Conservation (phyloP, 108 stramenopile species). For the Ochromonas danica region DNA sequence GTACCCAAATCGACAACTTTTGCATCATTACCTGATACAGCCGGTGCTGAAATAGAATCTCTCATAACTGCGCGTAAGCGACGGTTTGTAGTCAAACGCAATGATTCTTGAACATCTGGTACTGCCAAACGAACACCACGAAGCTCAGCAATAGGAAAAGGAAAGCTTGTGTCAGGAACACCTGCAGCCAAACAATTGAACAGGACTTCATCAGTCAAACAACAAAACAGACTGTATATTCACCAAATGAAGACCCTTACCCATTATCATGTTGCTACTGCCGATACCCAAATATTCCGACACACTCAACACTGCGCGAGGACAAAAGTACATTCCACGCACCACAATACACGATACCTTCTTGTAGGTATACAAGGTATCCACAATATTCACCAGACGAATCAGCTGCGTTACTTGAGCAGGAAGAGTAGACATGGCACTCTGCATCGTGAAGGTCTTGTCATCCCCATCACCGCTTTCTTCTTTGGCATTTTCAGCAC, state of each 20-base stretch:
- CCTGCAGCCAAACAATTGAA: background rate
- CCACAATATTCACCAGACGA: conserved; percentile 1
- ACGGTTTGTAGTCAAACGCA: background rate
- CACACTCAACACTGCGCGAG: background rate
- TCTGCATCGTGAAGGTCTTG: background rate
- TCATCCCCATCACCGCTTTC: too few relatives aligned
- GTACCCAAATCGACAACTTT: too few relatives aligned
- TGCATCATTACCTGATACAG: too few relatives aligned
- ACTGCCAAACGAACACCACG: background rate
- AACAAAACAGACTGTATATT: background rate
- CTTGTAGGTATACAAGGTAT: background rate
- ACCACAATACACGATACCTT: background rate
- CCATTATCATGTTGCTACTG: background rate
- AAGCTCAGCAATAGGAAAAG: conserved; percentile 1
- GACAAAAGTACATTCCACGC: background rate
- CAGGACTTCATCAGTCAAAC: background rate
- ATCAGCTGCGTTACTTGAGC: background rate
- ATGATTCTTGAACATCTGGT: conserved; percentile 1
- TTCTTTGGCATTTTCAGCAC: background rate
- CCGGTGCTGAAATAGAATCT: too few relatives aligned
- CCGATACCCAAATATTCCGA: background rate
- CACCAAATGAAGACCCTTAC: background rate
- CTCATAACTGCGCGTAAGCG: background rate
- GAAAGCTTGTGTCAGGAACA: background rate
- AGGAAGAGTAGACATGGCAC: background rate